These are phyloP conservation scores for Alliaria petiolata DNA, from an alignment of 345 rosid genomes.

Conservation along the genomic window DNA sequence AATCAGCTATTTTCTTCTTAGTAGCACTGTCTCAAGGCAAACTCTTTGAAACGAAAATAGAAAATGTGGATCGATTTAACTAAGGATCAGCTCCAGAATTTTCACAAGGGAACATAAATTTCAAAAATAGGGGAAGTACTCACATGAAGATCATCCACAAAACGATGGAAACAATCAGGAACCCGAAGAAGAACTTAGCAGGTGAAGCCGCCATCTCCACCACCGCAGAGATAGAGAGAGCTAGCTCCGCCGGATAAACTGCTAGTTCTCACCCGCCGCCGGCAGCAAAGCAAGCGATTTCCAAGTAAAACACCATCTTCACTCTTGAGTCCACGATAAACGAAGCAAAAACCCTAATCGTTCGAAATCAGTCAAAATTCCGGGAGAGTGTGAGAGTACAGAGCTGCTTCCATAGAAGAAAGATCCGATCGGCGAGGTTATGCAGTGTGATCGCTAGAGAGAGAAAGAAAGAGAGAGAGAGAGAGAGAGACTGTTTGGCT, in stretches of 20 bases:
- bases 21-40: not conserved
- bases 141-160: slow-evolving; percentile 90
- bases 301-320: slow-evolving; percentile 36
- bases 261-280: slow-evolving; percentile 8
- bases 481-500: slow-evolving; percentile 23
- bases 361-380: slow-evolving; percentile 27
- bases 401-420: slow-evolving; percentile 16
- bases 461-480: slow-evolving; percentile 15
- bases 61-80: not conserved
- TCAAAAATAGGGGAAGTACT: slow-evolving; percentile 17
- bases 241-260: slow-evolving; percentile 15
- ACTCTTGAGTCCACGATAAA: not conserved
- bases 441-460: slow-evolving; percentile 45
- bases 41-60: not conserved
- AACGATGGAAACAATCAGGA: slow-evolving; percentile 65
- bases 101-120: not conserved
- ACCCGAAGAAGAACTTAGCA: slow-evolving; percentile 86
- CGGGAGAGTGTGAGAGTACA: slow-evolving; percentile 7
- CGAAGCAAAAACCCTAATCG: slow-evolving; percentile 22
- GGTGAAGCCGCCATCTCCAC: slow-evolving; percentile 79
- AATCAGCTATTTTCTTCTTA: not conserved
- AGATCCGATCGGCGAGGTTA: slow-evolving; percentile 65
- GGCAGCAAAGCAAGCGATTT: slow-evolving; percentile 23
- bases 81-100: not conserved
- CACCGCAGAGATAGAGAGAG: slow-evolving; percentile 1